Evolutionary conservation across 2,329 filamentous ascomycete species (phyloP).

Genomic region (Alternaria viburni): DNA sequence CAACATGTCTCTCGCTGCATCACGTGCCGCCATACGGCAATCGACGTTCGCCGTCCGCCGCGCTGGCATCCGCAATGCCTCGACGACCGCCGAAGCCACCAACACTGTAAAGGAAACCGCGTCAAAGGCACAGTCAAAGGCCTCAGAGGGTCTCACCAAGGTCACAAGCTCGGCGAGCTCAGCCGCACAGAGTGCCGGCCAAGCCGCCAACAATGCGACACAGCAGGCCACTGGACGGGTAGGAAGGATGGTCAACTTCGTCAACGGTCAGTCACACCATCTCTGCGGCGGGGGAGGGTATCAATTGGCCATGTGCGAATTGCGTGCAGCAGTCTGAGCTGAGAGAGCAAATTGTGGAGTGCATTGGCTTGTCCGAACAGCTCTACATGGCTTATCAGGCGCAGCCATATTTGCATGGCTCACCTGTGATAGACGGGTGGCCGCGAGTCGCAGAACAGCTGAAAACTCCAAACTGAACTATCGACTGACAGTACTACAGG

Average conservation of each 20-base stretch:
- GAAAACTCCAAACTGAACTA: neutral
- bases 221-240: conserved; percentile 64
- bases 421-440: neutral
- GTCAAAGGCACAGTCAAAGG: conserved; percentile 74
- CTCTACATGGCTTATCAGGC: conserved; percentile 18
- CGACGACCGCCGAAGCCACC: conserved; percentile 56
- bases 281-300: conserved; percentile 11
- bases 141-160: conserved; percentile 80
- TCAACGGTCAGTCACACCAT: conserved; percentile 75
- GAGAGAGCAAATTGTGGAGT: neutral
- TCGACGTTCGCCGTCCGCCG: conserved; percentile 52
- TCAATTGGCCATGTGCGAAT: neutral
- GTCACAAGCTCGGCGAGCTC: conserved; percentile 82
- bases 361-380: conserved; percentile 25
- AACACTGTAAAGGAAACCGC: conserved; percentile 55
- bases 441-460: neutral
- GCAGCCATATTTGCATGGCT: conserved; percentile 2
- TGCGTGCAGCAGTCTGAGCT: neutral
- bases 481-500: conserved; percentile 58
- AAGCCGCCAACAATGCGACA: conserved; percentile 56
- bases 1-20: conserved; percentile 56
- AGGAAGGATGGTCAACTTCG: conserved; percentile 70
- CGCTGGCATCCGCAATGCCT: conserved; percentile 56
- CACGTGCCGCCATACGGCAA: conserved; percentile 55
- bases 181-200: conserved; percentile 74